Evolutionary conservation across 176 grass and related monocot genomes (phyloP).

Genomic region (Thinopyrum elongatum): DNA sequence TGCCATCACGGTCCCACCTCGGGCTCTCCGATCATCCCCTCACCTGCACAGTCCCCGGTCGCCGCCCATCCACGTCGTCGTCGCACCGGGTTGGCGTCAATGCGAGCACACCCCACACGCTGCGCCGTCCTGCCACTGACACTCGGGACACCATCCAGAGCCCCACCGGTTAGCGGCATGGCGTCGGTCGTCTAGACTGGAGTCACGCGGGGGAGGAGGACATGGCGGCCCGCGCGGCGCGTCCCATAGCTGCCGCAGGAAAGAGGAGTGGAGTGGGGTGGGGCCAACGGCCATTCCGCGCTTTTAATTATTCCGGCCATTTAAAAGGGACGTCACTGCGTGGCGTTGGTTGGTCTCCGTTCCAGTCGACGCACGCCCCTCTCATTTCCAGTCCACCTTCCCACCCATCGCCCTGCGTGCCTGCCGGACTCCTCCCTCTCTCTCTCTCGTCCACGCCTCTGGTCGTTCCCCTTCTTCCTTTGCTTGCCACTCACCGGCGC

Average conservation of each 20-base stretch:
- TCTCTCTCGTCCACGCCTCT: not conserved
- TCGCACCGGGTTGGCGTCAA: not conserved
- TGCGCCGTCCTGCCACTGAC: not conserved
- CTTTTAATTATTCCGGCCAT: constrained; percentile 1
- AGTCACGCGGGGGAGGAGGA: not conserved
- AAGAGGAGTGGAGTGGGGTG: not conserved
- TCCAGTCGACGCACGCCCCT: constrained; percentile 13
- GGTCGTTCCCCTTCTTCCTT: not conserved
- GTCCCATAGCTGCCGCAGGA: constrained; percentile 8
- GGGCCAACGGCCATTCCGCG: constrained; percentile 4
- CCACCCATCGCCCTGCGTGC: not conserved
- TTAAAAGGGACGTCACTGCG: constrained; percentile 50
- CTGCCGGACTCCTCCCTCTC: not conserved
- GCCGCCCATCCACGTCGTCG: not conserved
- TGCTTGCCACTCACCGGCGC: not conserved
- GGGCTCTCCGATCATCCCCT: not conserved
- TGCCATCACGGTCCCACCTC: not conserved
- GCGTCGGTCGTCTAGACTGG: accelerated
- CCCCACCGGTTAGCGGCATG: constrained; percentile 4
- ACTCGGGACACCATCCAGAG: accelerated
- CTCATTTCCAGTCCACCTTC: constrained; percentile 36
- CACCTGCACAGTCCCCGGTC: not conserved
- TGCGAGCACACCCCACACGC: not conserved
- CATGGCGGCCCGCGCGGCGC: constrained; percentile 13
- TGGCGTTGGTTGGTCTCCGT: constrained; percentile 16